Base-by-base conservation (phyloP, 2,329 filamentous ascomycete genomes). In the Botryotinia narcissicola region DNA sequence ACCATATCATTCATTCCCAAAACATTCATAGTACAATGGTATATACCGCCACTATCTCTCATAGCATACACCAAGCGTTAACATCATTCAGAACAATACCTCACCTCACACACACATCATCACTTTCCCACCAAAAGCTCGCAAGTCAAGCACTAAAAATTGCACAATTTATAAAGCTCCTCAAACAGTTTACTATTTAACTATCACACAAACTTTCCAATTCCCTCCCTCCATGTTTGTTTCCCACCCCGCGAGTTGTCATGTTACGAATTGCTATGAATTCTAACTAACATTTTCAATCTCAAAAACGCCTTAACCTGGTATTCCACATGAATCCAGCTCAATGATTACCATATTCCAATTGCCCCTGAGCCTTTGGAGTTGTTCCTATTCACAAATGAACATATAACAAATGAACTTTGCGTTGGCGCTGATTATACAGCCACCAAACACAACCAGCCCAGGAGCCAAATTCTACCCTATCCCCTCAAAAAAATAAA, bases 281-380 rank as follows among this genome's bases (percentile, higher is more conserved):
- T 42, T 18, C 35, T 32, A 68, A 57, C 35, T 32, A 57, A 57
- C 48, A 29, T 29, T n/a, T 29, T 42, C 64, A 57, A 57, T 57
- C 35, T 68, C 35, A 25, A 68, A 42, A 68, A 68, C 64, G 64
- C 64, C 64, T 54, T 57, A 42, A 57, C 64, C 35, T 68, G 35
- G 64, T 57, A 68, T 68, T 68, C 48, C 46, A 54, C 48, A 68
- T 68, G 64, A 68, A 57, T 68, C 64, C 64, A 57, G 64, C 48
- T 68, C 64, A 68, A 42, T 57, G 42, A 57, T 68, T 68, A 68
- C 64, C 64, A 68, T 57, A 32, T 68, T 51, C 64, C 48, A 68
- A 68, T 57, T 37, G 1, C 25, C 25, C 64, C 5, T n/a, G 32
- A 46, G 62, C 42, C 18, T 29, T 57, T 57, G 29, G n/a, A 37